Base-by-base conservation (phyloP, 2,329 filamentous ascomycete species). In the Monilinia fructicola region DNA sequence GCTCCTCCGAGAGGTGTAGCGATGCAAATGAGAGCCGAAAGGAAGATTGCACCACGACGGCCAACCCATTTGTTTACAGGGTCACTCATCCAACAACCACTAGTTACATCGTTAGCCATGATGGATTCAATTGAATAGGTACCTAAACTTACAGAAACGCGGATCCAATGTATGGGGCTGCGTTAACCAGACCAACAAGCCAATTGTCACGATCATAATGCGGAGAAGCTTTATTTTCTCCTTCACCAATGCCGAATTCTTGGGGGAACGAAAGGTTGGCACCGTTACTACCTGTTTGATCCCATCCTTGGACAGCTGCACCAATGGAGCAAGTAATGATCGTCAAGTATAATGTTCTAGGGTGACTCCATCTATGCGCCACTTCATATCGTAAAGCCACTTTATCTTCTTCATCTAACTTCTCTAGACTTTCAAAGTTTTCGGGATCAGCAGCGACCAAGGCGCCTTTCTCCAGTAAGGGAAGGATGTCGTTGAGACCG, bases 371-470 rank as follows among this genome's bases (percentile, higher is more conserved):
- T 73, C 87, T 89, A 81, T 91, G 87, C 35, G 85, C 79, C 44
- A 83, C 80, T 76, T 92, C 89, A 67, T 87, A 80, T 52, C 80
- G 80, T 23, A 94, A 81, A 16, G 81, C 81, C 26, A 82, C 78
- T 67, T 87, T 84, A 74, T 90, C 89, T 0, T 81, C 79, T 21
- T 87, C 82, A 65, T 81, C 78, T 2, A 93, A 82, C 14, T 85
- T 83, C 2, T 74, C 77, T 52, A 92, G 82, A 44, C 82, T 79
- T 67, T 91, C 88, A 75, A 84, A 90, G 40, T 82, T 81, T 11
- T 79, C 79, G 0, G 90, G 90, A 71, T 89, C 86, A 75, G 91
- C 89, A 3, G 91, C 91, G 23, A 93, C 84, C 14, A 94, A 81
- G 4, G 90, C 91, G 44, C 90, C 91, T 72, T 88, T 89, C 62